Evolutionary conservation across 2,329 filamentous ascomycete species (phyloP).

Genomic region (Aspergillus brunneoviolaceus): DNA sequence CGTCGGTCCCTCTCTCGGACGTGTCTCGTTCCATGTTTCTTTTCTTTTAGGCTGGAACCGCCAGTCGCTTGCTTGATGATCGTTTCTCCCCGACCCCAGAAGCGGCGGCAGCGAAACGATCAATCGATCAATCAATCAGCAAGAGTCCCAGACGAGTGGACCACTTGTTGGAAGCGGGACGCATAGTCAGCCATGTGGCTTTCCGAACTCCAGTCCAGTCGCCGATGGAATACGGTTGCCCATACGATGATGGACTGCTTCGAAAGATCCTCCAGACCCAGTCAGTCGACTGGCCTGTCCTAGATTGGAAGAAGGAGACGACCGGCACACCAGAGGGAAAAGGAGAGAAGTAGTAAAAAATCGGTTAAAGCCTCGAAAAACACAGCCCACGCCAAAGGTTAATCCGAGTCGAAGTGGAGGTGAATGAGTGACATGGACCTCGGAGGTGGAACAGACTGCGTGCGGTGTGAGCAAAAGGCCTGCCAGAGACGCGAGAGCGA

Average conservation of each 20-base stretch:
- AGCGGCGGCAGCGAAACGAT: neutral
- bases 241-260: neutral
- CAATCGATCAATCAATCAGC: neutral
- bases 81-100: neutral
- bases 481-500: neutral
- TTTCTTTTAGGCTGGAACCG: neutral
- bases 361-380: neutral
- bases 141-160: conserved; percentile 3
- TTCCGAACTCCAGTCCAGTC: conserved; percentile 7
- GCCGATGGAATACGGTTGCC: neutral
- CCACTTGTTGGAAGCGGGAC: conserved; percentile 2
- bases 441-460: neutral
- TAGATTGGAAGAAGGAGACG: neutral
- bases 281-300: neutral
- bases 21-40: neutral
- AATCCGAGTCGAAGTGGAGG: neutral
- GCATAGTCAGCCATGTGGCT: conserved; percentile 17
- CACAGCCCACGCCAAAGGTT: neutral
- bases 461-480: neutral
- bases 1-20: neutral
- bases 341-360: neutral
- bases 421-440: neutral
- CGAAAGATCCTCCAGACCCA: neutral
- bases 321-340: neutral
- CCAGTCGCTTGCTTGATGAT: neutral